Conservation (phyloP, 176 grass and related monocot species). For the Eremochloa ophiuroides region DNA sequence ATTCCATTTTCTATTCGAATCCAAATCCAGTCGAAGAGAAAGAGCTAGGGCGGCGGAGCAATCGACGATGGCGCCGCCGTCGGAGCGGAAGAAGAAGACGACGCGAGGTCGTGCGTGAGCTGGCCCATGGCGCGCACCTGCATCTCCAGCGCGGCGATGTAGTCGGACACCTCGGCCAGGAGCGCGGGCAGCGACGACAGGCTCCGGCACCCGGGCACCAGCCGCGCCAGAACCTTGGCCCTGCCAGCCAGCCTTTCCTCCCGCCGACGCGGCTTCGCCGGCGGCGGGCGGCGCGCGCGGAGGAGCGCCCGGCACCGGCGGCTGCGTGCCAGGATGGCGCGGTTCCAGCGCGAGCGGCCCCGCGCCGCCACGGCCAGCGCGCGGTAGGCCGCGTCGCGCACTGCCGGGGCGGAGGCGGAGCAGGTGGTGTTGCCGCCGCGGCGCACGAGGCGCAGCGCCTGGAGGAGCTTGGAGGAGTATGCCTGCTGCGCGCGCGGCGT, state of each 20-base stretch:
- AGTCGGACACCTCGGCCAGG: conserved; percentile 70
- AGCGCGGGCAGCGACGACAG: conserved; percentile 57
- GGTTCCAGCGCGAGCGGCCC: conserved; percentile 70
- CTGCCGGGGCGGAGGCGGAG: not conserved
- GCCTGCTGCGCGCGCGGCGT: conserved; percentile 52
- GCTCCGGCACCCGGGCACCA: conserved; percentile 81
- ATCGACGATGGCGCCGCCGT: not conserved
- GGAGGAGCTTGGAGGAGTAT: conserved; percentile 73
- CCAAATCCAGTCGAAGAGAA: not conserved
- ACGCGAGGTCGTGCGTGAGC: conserved; percentile 50
- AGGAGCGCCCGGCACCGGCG: conserved; percentile 3
- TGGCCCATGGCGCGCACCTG: conserved; percentile 79
- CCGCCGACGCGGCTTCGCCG: not conserved
- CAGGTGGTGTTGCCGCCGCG: not conserved
- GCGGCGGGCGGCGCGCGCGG: not conserved
- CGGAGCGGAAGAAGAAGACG: not conserved
- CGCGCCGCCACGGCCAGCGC: conserved; percentile 59
- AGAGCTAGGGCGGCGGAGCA: not conserved
- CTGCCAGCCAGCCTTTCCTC: conserved; percentile 30
- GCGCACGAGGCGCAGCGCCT: conserved; percentile 58
- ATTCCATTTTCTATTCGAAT: not conserved
- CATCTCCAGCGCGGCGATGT: conserved; percentile 88
- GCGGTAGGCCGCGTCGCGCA: conserved; percentile 70
- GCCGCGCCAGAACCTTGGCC: conserved; percentile 43
- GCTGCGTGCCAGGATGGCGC: conserved; percentile 51